A percentile compares a stretch with the other conserved stretches of the same genome.
Conservation (phyloP, 306 rosid species). For the Crotalaria pallida region DNA sequence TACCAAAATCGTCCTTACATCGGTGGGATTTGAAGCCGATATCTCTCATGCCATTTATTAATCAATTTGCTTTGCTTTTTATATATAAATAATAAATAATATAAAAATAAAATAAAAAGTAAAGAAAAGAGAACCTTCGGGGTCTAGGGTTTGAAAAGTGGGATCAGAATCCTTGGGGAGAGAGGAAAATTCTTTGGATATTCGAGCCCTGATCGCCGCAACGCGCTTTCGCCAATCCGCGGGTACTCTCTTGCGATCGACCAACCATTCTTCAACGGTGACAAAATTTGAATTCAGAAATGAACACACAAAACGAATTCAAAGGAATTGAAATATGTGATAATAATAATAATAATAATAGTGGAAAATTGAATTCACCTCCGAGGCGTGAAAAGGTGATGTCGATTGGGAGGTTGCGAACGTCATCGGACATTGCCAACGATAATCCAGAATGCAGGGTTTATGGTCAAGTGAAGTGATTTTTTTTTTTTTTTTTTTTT, state of each 20-base stretch:
- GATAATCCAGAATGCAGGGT: too few relatives aligned
- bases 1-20: too few relatives aligned
- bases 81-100: too few relatives aligned
- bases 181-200: slow-evolving; percentile 64
- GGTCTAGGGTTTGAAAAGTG: slow-evolving; percentile 62
- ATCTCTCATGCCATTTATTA: too few relatives aligned
- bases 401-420: slow-evolving; percentile 82
- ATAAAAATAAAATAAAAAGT: too few relatives aligned
- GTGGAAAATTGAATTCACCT: slow-evolving; percentile 35
- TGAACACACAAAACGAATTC: background rate
- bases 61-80: too few relatives aligned
- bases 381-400: slow-evolving; percentile 94
- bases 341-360: background rate
- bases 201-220: slow-evolving; percentile 57
- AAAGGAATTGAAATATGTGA: background rate
- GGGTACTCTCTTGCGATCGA: slow-evolving; percentile 85
- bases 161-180: slow-evolving; percentile 80
- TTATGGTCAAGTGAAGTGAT: too few relatives aligned
- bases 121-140: slow-evolving; percentile 46
- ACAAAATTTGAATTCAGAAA: slow-evolving; percentile 9
- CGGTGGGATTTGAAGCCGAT: too few relatives aligned
- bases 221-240: slow-evolving; percentile 89
- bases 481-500: too few relatives aligned
- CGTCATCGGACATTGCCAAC: slow-evolving; percentile 52
- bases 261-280: slow-evolving; percentile 70